Evolutionary conservation across 78 protist genomes (phyloP), one percentile per base, ranked within the genome.

Genomic region (Dictyostelium purpureum): DNA sequence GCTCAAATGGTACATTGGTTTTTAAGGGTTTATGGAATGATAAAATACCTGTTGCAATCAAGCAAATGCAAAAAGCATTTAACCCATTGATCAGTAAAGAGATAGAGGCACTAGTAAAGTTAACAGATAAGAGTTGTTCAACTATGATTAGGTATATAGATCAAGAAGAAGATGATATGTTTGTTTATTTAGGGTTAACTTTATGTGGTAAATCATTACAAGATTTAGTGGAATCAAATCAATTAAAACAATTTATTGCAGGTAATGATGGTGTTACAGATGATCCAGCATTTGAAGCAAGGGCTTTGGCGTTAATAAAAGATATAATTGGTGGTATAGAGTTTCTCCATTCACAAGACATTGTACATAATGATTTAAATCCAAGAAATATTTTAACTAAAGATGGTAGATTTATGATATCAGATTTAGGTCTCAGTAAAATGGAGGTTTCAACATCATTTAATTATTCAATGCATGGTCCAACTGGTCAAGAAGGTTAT

Each of bases 291-390:
- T 57, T 26, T 57, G 66, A 57, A 26, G 38, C 26, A 63, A 63
- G 43, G 33, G 16, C 33, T 14, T 1, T 31, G 4, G 2, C 5
- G 3, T 19, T 71, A 9, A 51, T 83, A 18, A 83, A 18, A 35
- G 92, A 85, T 47, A 74, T 85, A 31, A 42, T 85, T 1, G 26
- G 59, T 19, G 92, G 92, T 0, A 66, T 85, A 4, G 3, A n/a
- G 6, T 85, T 85, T 31, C 54, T 85, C 6, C 92, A 85, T n/a
- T 1, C 18, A 7, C 28, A 85, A 43, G 79, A 59, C 54, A 73
- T 85, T 57, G 92, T 85, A 18, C 92, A 85, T 51, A 85, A 85
- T 49, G 92, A 85, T 61, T 59, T 85, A 38, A 85, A 85, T 35
- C 81, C 92, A 12, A 43, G 92, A 31, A 85, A 85, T 47, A 85